Conservation (phyloP, 805 yeast genomes). For the Teunomyces pallodes region DNA sequence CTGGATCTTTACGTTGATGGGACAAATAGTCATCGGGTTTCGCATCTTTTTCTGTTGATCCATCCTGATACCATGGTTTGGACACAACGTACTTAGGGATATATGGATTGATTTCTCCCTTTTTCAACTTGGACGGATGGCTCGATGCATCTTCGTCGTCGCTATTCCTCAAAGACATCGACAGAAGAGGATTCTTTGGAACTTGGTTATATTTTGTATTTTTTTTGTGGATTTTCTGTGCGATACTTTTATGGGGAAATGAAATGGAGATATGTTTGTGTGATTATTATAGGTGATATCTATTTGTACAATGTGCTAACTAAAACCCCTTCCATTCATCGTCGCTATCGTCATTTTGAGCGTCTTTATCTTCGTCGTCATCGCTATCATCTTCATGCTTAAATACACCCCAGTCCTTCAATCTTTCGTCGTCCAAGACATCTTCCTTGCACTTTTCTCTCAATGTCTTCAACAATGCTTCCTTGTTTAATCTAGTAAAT, state of each 20-base stretch:
- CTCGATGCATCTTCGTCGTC: background rate
- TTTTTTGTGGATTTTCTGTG: background rate
- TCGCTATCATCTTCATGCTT: slow-evolving; percentile 24
- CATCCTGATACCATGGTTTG: slow-evolving; percentile 38
- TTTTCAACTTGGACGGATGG: slow-evolving; percentile 5
- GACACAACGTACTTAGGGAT: slow-evolving; percentile 40
- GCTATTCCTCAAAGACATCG: background rate
- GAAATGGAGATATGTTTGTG: background rate
- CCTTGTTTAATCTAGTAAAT: slow-evolving; percentile 48
- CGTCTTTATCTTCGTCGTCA: slow-evolving; percentile 16
- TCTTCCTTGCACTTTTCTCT: slow-evolving; percentile 65
- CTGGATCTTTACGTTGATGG: slow-evolving; percentile 53
- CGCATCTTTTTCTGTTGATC: slow-evolving; percentile 3
- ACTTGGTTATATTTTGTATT: background rate
- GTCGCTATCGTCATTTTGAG: slow-evolving; percentile 16
- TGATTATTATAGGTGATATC: background rate
- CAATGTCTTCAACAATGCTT: slow-evolving; percentile 58
- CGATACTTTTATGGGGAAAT: background rate
- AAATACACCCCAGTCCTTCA: slow-evolving; percentile 61
- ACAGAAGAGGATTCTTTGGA: background rate
- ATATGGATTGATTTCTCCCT: slow-evolving; percentile 23
- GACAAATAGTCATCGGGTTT: slow-evolving; percentile 43
- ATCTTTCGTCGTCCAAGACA: slow-evolving; percentile 60
- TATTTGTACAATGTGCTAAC: background rate
- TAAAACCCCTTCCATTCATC: slow-evolving; percentile 36